A percentile compares a stretch with the other conserved stretches of the same genome.
Conservation (phyloP, 768 basidiomycete genomes). For the Leccinum imitatum region DNA sequence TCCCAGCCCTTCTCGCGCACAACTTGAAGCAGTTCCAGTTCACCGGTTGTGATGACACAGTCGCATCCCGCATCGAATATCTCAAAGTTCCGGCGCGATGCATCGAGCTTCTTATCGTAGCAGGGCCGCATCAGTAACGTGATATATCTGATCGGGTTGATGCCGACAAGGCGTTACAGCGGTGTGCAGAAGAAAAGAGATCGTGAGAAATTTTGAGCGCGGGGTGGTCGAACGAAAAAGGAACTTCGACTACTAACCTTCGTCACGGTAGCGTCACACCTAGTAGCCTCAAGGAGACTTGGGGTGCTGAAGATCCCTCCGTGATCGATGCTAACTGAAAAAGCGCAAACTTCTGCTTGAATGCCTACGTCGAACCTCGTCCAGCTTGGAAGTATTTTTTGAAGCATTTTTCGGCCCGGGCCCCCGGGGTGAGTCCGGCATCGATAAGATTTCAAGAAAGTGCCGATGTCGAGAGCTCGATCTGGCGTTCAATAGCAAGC, state of each 20-base stretch:
- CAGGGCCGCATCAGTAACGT: constrained; percentile 91
- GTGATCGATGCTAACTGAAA: no score
- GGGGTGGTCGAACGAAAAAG: no score
- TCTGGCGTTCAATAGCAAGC: background rate
- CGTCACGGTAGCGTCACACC: no score
- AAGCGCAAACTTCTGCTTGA: no score
- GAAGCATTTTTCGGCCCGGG: background rate
- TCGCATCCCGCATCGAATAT: constrained; percentile 87
- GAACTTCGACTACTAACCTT: no score
- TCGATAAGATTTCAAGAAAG: background rate
- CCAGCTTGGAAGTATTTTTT: background rate
- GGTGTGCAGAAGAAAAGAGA: no score
- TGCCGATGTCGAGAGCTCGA: background rate
- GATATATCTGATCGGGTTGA: constrained; percentile 68
- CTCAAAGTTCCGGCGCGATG: constrained; percentile 86
- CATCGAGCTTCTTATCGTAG: constrained; percentile 99
- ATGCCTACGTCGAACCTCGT: background rate
- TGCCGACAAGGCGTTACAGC: no score
- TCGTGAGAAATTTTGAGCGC: no score
- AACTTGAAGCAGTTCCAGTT: constrained; percentile 66
- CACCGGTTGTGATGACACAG: constrained; percentile 96
- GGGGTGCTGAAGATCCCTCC: background rate
- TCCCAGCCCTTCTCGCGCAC: constrained; percentile 64
- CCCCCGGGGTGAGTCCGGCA: background rate
- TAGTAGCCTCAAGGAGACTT: no score